Base-by-base conservation (phyloP, 176 grass and related monocot genomes). In the Aechmea fasciata region DNA sequence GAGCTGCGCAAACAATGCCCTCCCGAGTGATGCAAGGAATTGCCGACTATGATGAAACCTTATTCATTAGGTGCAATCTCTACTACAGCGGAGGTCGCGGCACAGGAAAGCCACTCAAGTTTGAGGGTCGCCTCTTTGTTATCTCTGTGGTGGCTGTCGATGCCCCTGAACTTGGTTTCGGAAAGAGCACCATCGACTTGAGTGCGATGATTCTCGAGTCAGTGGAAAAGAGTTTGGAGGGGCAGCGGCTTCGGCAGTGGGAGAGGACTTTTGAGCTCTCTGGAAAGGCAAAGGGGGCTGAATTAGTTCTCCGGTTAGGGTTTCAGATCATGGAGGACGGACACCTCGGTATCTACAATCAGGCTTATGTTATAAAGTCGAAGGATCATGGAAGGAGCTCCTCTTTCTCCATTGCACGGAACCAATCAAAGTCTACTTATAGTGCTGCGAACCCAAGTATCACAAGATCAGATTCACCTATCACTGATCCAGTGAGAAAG, bases 251-350 rank as follows among this genome's bases (percentile, higher is more conserved):
- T 57, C 75, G 84, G 65, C 62, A 84, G 65, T 90, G 88, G 80
- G 82, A 90, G 52, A 82, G 15, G 51, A 29, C 61, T 24, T 73
- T 93, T 68, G 20, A 67, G 3, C 82, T 99, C 70, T 82, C 70
- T 7, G 86, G 89, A 10, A 99, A 88, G 54, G 94, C 86, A 8
- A 15, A 57, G n/a, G 84, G 94, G 18, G 87, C 84, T 10, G 75
- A 90, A 65, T 75, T 99, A 52, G 22, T 80, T 11, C 72, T 93
- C 66, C 92, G 68, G 63, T 75, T 99, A 23, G 82, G 84, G 55
- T 88, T 93, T 10, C 94, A 99, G 78, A 88, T 99, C 69, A 93
- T 99, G 89, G 89, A 85, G 0, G 82, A 92, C 22, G 77, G 82
- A 0, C 75, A 77, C 47, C 66, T 85, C 49, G 78, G 73, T 23